Conservation (phyloP, 768 basidiomycete genomes). For the Trichaptum fuscoviolaceum region DNA sequence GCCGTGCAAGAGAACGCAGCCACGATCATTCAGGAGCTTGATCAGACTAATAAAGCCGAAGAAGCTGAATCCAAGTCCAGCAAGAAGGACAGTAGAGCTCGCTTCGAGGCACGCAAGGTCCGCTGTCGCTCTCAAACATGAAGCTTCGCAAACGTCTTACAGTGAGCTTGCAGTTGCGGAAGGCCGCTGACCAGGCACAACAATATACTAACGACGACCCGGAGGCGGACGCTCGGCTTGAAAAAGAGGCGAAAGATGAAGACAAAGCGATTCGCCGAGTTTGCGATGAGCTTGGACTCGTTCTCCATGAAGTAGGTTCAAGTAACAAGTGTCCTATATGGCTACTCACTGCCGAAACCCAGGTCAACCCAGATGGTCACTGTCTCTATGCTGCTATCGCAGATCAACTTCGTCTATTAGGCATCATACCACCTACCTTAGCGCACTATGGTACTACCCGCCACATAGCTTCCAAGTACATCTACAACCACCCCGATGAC, state of each 20-base stretch:
- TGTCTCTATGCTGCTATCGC: conserved; percentile 94
- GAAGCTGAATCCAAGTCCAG: conserved; percentile 16
- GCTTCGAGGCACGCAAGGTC: conserved; percentile 72
- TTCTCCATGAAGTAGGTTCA: conserved; percentile 55
- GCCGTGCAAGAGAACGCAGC: conserved; percentile 46
- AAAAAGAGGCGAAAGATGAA: conserved; percentile 65
- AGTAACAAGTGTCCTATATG: not conserved
- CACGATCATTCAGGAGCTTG: conserved; percentile 38
- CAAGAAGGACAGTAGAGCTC: conserved; percentile 55
- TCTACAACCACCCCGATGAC: conserved; percentile 76
- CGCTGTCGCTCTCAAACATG: conserved; percentile 11
- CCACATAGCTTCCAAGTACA: conserved; percentile 70
- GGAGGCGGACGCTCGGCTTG: conserved; percentile 51
- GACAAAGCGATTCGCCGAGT: conserved; percentile 55
- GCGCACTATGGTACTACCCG: conserved; percentile 63
- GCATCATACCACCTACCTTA: conserved; percentile 50
- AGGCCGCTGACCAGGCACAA: conserved; percentile 59
- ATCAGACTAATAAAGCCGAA: conserved; percentile 20
- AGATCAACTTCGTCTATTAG: conserved; percentile 80
- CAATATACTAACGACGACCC: conserved; percentile 47
- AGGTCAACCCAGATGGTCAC: conserved; percentile 95
- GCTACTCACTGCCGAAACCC: conserved; percentile 6
- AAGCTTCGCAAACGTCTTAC: not conserved
- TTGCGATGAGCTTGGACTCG: conserved; percentile 61
- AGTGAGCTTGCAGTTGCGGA: conserved; percentile 50